These are phyloP conservation scores for Geotrichum australiense DNA, from an alignment of 1,139 yeast genomes.

Conservation along the genomic window DNA sequence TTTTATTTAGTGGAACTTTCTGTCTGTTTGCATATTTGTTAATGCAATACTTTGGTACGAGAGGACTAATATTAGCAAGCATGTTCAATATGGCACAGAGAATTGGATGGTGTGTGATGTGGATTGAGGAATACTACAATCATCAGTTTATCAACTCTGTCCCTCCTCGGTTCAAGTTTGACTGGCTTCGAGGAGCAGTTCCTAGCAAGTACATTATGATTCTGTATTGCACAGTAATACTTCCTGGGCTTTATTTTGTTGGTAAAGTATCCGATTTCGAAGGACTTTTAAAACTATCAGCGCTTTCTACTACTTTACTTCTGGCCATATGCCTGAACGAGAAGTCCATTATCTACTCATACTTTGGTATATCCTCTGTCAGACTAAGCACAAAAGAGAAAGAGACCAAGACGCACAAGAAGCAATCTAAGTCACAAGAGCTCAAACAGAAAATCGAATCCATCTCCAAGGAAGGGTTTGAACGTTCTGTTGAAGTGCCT, in stretches of 20 bases:
- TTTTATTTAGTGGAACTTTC: constrained; percentile 33
- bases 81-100: constrained; percentile 36
- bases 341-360: constrained; percentile 2
- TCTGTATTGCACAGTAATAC: constrained; percentile 4
- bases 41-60: constrained; percentile 31
- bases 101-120: constrained; percentile 33
- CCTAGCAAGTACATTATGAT: neutral
- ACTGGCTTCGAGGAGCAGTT: constrained; percentile 7
- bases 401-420: neutral
- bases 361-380: neutral
- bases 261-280: constrained; percentile 8
- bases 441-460: neutral
- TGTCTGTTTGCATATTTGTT: constrained; percentile 33
- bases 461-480: constrained; percentile 1
- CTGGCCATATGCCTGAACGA: constrained; percentile 10
- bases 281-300: constrained; percentile 8
- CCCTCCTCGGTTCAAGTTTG: constrained; percentile 5
- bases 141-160: neutral
- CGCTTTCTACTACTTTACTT: constrained; percentile 7
- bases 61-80: constrained; percentile 39
- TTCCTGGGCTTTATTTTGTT: constrained; percentile 4
- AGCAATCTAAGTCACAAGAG: neutral
- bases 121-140: constrained; percentile 27
- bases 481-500: too few species aligned
- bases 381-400: neutral